Conservation (phyloP, 257 asterid genomes). For the Solanum medicagineum region DNA sequence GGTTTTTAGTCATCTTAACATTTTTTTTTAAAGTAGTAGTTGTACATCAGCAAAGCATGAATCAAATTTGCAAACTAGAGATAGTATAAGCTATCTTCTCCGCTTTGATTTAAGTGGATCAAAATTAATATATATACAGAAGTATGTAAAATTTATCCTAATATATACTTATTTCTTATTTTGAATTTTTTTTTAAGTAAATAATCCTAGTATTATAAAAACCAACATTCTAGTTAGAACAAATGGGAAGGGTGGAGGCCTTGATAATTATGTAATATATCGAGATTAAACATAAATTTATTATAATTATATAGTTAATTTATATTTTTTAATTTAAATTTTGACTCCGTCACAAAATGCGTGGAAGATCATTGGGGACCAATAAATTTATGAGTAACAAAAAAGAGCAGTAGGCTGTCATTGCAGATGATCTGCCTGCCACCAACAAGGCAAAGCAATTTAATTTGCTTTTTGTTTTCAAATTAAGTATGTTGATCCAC, state of each 20-base stretch:
- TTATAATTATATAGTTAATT: not conserved
- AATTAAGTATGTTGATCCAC: not conserved
- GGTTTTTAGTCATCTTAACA: no score
- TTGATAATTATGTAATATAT: not conserved
- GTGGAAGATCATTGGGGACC: not conserved
- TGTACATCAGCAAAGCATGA: no score
- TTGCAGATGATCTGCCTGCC: slow-evolving; percentile 12
- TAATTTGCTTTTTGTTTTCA: not conserved
- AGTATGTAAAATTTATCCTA: no score
- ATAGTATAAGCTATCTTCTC: no score
- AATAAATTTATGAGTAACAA: not conserved
- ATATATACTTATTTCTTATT: not conserved
- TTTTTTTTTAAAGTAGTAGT: no score
- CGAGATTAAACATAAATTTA: rapidly evolving
- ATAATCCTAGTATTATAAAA: not conserved
- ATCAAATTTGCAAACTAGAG: no score
- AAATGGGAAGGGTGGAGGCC: not conserved
- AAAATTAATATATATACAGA: no score
- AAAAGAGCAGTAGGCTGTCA: not conserved
- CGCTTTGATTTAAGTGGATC: no score
- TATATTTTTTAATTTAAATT: no score
- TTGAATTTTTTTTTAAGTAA: not conserved
- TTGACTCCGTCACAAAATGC: no score
- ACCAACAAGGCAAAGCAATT: slow-evolving; percentile 3
- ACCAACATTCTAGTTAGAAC: not conserved